Base-by-base conservation (phyloP, 1,284 basidiomycete genomes). In the Malassezia psittaci region DNA sequence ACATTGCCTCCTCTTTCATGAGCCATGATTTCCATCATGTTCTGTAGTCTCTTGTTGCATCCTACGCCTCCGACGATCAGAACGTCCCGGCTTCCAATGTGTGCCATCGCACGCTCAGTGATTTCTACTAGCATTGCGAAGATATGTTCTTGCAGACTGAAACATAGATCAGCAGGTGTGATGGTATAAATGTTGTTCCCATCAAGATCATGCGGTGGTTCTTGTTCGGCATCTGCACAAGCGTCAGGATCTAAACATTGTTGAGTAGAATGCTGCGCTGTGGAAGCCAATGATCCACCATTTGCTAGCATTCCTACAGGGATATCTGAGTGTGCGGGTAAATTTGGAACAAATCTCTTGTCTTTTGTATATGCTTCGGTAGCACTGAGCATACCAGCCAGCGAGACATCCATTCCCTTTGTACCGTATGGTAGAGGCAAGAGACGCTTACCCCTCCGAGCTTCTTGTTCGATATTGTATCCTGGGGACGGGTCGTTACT, bases 81-180 rank as follows among this genome's bases (percentile, higher is more conserved):
- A 0, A 96, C 93, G 71, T 99, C 93, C 69, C 83, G 87, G 64
- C 88, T 90, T 3, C 88, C 89, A 24, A 96, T 91, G 76, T 98
- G 94, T 18, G 94, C 94, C 93, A 98, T 96, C 0, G 94, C 94
- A 41, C 94, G 81, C 76, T 99, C 94, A 0, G 94, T 98, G 57
- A 96, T 99, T 77, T 99, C 94, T 18, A 99, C 94, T 3, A 99
- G 80, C 94, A 99, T 99, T 0, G 93, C 88, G 76, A 89, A 99
- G 2, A 96, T 84, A 3, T 89, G 94, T 77, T 99, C 94, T 76
- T 99, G 94, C 5, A 99, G 78, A 5, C 89, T 91, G 76, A 93
- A 96, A 76, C 94, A 98, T 16, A 99, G 78, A 76, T 98, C 94
- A 19, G 89, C 85, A 6, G 91, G 84, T 4, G 88, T 96, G 67